Conservation (phyloP, 129 eudicot species). For the Arctium minus region DNA sequence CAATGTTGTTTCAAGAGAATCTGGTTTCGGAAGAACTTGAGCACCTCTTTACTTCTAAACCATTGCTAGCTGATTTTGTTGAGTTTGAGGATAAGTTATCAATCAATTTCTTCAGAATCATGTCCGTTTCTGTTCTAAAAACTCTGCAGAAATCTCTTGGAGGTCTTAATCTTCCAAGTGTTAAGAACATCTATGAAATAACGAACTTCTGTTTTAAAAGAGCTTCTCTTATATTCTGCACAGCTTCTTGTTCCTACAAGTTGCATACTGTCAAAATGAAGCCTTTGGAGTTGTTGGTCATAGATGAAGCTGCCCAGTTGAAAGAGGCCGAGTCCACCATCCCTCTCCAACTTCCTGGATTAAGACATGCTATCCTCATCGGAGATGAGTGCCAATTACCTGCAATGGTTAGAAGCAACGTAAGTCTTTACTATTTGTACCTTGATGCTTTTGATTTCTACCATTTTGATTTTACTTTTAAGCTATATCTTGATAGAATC, state of each 20-base stretch:
- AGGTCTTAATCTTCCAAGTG: slow-evolving; percentile 23
- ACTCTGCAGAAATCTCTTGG: slow-evolving; percentile 28
- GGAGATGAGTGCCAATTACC: slow-evolving; percentile 35
- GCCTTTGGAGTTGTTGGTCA: slow-evolving; percentile 24
- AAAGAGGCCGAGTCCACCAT: slow-evolving; percentile 31
- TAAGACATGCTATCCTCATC: slow-evolving; percentile 26
- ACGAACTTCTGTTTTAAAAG: slow-evolving; percentile 29
- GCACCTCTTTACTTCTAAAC: slow-evolving; percentile 16
- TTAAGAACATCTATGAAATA: not conserved
- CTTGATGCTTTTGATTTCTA: not conserved
- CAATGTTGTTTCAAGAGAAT: slow-evolving; percentile 23
- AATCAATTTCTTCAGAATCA: not conserved
- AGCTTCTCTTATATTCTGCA: slow-evolving; percentile 45
- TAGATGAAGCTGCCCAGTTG: slow-evolving; percentile 33
- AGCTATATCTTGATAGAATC: not conserved
- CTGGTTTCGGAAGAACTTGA: slow-evolving; percentile 32
- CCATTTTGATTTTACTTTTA: not conserved
- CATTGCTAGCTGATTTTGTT: not conserved
- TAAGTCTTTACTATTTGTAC: not conserved
- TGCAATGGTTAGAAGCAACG: slow-evolving; percentile 29
- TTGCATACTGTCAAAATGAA: slow-evolving; percentile 15
- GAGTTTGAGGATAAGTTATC: not conserved
- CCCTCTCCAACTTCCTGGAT: slow-evolving; percentile 25
- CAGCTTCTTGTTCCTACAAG: slow-evolving; percentile 34
- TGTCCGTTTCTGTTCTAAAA: slow-evolving; percentile 24